Conservation (phyloP, 129 eudicot genomes). For the Flaveria linearis region DNA sequence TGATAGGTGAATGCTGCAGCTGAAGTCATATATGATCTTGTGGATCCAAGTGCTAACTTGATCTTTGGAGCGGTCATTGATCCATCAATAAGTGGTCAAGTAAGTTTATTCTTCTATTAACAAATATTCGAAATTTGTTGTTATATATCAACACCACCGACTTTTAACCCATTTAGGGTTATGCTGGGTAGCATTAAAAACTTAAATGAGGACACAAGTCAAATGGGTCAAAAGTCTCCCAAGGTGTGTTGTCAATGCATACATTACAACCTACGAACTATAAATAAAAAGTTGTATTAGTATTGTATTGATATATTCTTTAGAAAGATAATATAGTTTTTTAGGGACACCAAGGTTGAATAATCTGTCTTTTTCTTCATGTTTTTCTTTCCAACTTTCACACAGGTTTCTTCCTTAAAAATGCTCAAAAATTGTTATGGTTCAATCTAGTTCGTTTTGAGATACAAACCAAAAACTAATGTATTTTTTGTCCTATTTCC, state of each 20-base stretch:
- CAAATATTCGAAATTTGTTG: background rate
- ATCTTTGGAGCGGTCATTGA: slow-evolving; percentile 93
- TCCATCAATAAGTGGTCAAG: slow-evolving; percentile 84
- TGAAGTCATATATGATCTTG: slow-evolving; percentile 90
- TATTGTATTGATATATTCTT: background rate
- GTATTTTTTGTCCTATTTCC: too few relatives aligned
- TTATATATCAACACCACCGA: background rate
- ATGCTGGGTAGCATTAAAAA: background rate
- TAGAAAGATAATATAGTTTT: slow-evolving; percentile 7
- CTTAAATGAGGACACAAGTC: background rate
- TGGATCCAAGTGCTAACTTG: slow-evolving; percentile 92
- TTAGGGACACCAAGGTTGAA: background rate
- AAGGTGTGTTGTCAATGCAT: background rate
- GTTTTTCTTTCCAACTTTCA: too few relatives aligned
- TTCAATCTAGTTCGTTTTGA: background rate
- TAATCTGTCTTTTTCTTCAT: background rate
- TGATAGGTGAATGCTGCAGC: slow-evolving; percentile 95
- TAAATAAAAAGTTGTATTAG: background rate
- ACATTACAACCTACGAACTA: background rate
- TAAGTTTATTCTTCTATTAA: slow-evolving; percentile 36
- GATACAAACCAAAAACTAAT: too few relatives aligned
- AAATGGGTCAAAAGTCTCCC: background rate
- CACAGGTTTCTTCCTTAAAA: background rate
- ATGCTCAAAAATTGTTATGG: background rate
- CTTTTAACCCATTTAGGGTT: background rate